Evolutionary conservation across 805 yeast genomes (phyloP).

Genomic region (Candida koratica): DNA sequence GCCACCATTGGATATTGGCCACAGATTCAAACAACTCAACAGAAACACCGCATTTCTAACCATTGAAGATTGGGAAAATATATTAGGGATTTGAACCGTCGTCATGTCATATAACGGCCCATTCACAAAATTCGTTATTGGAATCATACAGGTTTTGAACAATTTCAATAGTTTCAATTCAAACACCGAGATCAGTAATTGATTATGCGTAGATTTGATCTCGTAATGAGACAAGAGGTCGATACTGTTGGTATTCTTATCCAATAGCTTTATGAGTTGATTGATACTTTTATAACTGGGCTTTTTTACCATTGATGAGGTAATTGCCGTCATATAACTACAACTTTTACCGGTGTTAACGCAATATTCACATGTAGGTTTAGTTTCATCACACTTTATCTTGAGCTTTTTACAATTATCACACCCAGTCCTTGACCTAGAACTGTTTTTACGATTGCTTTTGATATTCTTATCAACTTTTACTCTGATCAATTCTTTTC

Average conservation of each 20-base stretch:
- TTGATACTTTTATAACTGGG: slow-evolving; percentile 5
- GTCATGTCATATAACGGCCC: slow-evolving; percentile 8
- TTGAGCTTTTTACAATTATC: slow-evolving; percentile 57
- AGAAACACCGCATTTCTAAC: slow-evolving; percentile 11
- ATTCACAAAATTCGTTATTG: slow-evolving; percentile 2
- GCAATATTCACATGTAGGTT: slow-evolving; percentile 15
- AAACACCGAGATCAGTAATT: slow-evolving; percentile 5
- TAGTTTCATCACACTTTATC: slow-evolving; percentile 36
- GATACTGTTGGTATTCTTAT: not conserved
- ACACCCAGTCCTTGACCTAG: slow-evolving; percentile 47
- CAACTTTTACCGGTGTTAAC: slow-evolving; percentile 8
- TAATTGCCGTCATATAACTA: slow-evolving; percentile 1
- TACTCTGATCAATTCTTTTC: too few species aligned
- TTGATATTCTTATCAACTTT: too few species aligned
- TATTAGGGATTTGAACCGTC: slow-evolving; percentile 2
- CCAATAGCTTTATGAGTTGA: slow-evolving; percentile 4
- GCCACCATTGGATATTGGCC: slow-evolving; percentile 7
- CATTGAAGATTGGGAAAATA: slow-evolving; percentile 4
- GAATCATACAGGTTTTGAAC: slow-evolving; percentile 1
- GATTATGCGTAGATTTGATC: slow-evolving; percentile 2
- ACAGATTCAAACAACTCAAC: slow-evolving; percentile 10
- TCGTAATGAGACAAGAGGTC: slow-evolving; percentile 1
- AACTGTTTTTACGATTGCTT: not conserved
- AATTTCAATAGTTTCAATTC: slow-evolving; percentile 11
- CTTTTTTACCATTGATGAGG: not conserved